phyloP scores from a whole-genome alignment of 169 alveolate genomes.

The Cryptosporidium meleagridis region DNA sequence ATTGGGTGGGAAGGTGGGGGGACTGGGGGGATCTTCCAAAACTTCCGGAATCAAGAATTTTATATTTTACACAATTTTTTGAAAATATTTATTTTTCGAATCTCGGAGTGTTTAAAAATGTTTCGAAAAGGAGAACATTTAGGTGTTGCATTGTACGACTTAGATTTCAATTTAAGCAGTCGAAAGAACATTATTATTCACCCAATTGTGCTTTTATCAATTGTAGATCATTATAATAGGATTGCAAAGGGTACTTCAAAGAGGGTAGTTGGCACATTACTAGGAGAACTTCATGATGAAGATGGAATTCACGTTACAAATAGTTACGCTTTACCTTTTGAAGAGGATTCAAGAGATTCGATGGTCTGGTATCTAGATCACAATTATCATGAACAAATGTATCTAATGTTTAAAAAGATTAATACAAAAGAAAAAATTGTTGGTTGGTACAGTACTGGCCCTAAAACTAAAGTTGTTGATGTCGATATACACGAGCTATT shows the following conservation, averaged over 20 bases:
- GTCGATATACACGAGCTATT: slow-evolving; percentile 96
- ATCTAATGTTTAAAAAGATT: slow-evolving; percentile 95
- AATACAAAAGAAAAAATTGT: slow-evolving; percentile 95
- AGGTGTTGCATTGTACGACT: neutral
- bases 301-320: slow-evolving; percentile 96
- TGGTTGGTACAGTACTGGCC: slow-evolving; percentile 99
- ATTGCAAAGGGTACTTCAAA: slow-evolving; percentile 93
- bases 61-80: neutral
- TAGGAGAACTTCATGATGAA: slow-evolving; percentile 92
- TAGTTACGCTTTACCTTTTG: slow-evolving; percentile 99
- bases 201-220: slow-evolving; percentile 96
- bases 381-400: slow-evolving; percentile 96
- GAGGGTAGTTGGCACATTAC: slow-evolving; percentile 98
- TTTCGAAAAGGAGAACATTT: neutral
- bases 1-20: neutral
- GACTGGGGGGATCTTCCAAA: neutral
- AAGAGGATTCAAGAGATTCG: slow-evolving; percentile 98
- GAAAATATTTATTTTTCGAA: neutral
- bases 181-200: slow-evolving; percentile 90
- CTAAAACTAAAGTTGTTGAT: slow-evolving; percentile 96
- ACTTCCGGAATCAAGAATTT: neutral
- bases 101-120: neutral
- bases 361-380: slow-evolving; percentile 98
- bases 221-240: slow-evolving; percentile 99
- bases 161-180: neutral